A percentile compares a stretch with the other conserved stretches of the same genome.
Conservation (phyloP, 257 asterid genomes). For the Solanum virginianum region DNA sequence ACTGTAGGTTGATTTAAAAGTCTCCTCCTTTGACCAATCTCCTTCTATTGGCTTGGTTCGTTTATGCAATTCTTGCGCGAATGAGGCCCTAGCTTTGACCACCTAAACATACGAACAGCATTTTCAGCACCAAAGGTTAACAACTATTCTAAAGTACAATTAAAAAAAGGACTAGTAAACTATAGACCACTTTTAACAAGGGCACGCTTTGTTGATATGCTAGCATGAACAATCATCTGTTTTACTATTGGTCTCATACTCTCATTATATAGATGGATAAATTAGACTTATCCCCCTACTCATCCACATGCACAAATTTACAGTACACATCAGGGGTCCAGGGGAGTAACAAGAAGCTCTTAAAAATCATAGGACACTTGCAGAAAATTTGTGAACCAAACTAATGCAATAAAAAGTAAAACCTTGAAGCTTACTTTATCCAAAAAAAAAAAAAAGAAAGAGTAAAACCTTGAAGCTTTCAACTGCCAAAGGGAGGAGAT, state of each 20-base stretch:
- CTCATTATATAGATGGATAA: neutral
- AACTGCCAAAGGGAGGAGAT: neutral
- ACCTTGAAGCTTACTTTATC: neutral
- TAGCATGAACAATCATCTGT: neutral
- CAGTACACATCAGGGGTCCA: neutral
- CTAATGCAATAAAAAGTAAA: neutral
- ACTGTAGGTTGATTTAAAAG: constrained; percentile 20
- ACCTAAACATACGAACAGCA: constrained; percentile 27
- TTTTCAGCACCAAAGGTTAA: neutral
- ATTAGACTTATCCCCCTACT: neutral
- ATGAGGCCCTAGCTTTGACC: constrained; percentile 55
- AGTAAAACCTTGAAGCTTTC: neutral
- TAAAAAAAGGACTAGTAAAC: neutral
- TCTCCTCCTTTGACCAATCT: constrained; percentile 12
- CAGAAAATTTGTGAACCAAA: neutral
- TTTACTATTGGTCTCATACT: neutral
- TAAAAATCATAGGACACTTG: neutral
- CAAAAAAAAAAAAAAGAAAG: neutral
- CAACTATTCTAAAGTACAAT: neutral
- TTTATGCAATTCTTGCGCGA: constrained; percentile 44
- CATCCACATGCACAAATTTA: neutral
- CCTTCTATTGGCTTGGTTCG: constrained; percentile 14
- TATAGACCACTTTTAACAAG: neutral
- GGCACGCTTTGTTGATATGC: neutral
- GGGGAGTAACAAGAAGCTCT: neutral